Percentiles rank a stretch among this genome's conserved stretches.
These are phyloP conservation scores for Euphrasia confusa DNA, from an alignment of 257 asterid species.

Conservation along the genomic window DNA sequence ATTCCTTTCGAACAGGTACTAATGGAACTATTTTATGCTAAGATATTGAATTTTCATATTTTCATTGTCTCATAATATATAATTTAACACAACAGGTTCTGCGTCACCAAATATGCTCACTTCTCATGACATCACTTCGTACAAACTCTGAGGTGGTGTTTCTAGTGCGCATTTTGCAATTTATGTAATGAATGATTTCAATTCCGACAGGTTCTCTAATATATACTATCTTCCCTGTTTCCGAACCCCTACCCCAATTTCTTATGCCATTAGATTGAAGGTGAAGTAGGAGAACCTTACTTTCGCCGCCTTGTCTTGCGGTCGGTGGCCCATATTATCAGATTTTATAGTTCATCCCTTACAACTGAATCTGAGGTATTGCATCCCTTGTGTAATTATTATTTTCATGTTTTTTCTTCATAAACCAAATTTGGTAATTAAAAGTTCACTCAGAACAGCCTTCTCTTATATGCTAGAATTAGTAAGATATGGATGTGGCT, in stretches of 20 bases:
- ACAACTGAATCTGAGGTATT: constrained; percentile 92
- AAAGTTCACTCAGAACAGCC: constrained; percentile 10
- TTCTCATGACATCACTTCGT: constrained; percentile 97
- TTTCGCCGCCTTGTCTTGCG: constrained; percentile 93
- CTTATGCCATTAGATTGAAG: constrained; percentile 62
- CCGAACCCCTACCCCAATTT: constrained; percentile 14
- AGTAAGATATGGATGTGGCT: constrained; percentile 8
- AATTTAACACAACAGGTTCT: constrained; percentile 56
- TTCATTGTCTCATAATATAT: constrained; percentile 30
- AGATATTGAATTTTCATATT: constrained; percentile 19
- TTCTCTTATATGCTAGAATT: constrained; percentile 11
- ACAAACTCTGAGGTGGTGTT: constrained; percentile 83
- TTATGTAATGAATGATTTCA: constrained; percentile 19
- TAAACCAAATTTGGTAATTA: constrained; percentile 4
- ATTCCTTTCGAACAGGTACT: constrained; percentile 87
- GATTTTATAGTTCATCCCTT: constrained; percentile 91
- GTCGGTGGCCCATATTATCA: constrained; percentile 87
- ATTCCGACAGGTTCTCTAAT: constrained; percentile 16
- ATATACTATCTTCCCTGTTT: constrained; percentile 3
- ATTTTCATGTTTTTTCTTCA: constrained; percentile 2
- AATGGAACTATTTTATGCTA: constrained; percentile 20
- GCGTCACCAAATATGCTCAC: constrained; percentile 88
- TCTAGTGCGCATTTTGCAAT: constrained; percentile 15
- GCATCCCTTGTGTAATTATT: constrained; percentile 13
- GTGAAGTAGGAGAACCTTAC: constrained; percentile 95